phyloP scores from a whole-genome alignment of 2,329 filamentous ascomycete species.

The Cercospora sp. region DNA sequence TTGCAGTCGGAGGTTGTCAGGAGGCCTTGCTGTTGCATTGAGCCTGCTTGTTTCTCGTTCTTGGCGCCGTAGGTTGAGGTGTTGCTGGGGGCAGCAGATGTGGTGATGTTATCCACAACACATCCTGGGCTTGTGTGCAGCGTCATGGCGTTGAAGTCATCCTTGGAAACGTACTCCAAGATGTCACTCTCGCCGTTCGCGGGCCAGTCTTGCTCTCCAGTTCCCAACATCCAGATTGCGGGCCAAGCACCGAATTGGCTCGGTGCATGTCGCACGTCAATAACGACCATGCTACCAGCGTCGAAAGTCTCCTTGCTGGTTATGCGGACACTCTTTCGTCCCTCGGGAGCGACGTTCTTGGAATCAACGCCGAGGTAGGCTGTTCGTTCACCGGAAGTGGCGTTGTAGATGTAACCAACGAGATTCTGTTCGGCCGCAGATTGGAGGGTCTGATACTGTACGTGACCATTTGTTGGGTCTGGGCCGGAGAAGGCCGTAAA shows the following conservation, averaged over 20 bases:
- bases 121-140: constrained; percentile 51
- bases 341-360: constrained; percentile 38
- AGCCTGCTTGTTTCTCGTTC: not conserved
- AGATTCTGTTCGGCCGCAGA: constrained; percentile 42
- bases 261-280: constrained; percentile 55
- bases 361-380: constrained; percentile 52
- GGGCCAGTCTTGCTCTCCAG: constrained; percentile 40
- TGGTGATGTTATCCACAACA: constrained; percentile 39
- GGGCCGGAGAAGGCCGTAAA: constrained; percentile 47
- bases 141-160: constrained; percentile 47
- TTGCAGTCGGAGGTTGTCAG: constrained; percentile 35
- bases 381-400: constrained; percentile 34
- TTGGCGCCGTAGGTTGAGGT: not conserved
- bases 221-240: constrained; percentile 47
- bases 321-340: constrained; percentile 50
- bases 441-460: constrained; percentile 26
- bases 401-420: constrained; percentile 45
- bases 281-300: constrained; percentile 50
- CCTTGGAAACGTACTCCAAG: constrained; percentile 50
- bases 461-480: constrained; percentile 48
- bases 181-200: constrained; percentile 51
- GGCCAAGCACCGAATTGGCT: constrained; percentile 55
- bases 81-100: constrained; percentile 20
- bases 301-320: constrained; percentile 50
- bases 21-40: constrained; percentile 25